phyloP scores from a whole-genome alignment of 345 rosid species.

The Citrus medica region DNA sequence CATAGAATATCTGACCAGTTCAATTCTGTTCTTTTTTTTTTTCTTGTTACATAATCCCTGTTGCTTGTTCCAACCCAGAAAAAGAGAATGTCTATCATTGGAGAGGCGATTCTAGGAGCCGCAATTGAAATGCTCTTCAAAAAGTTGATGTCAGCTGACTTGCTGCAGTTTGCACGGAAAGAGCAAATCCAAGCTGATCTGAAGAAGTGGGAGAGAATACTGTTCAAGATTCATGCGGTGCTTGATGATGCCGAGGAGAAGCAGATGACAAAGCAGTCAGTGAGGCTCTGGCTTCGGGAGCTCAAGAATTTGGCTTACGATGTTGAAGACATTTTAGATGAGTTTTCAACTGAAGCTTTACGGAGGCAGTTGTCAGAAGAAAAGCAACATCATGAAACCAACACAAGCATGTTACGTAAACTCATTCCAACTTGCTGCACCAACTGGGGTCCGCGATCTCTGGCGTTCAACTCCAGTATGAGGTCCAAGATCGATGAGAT shows the following conservation, averaged over 20 bases:
- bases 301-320: constrained; percentile 15
- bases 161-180: not conserved
- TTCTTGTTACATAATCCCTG: no score
- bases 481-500: constrained; percentile 3
- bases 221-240: not conserved
- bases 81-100: not conserved
- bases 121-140: not conserved
- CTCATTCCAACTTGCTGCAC: not conserved
- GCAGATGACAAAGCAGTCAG: not conserved
- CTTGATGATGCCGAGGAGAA: constrained; percentile 19
- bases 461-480: constrained; percentile 2
- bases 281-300: constrained; percentile 13
- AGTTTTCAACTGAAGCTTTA: constrained; percentile 4
- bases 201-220: constrained; percentile 5
- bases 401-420: not conserved
- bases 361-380: not conserved
- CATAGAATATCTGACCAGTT: no score
- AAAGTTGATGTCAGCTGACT: not conserved
- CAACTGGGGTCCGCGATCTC: not conserved
- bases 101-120: not conserved
- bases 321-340: constrained; percentile 20
- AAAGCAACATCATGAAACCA: not conserved
- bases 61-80: not conserved
- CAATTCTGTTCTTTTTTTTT: no score
- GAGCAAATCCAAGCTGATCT: not conserved